Base-by-base conservation (phyloP, 2,329 filamentous ascomycete species). In the Trichoderma aggressivum region DNA sequence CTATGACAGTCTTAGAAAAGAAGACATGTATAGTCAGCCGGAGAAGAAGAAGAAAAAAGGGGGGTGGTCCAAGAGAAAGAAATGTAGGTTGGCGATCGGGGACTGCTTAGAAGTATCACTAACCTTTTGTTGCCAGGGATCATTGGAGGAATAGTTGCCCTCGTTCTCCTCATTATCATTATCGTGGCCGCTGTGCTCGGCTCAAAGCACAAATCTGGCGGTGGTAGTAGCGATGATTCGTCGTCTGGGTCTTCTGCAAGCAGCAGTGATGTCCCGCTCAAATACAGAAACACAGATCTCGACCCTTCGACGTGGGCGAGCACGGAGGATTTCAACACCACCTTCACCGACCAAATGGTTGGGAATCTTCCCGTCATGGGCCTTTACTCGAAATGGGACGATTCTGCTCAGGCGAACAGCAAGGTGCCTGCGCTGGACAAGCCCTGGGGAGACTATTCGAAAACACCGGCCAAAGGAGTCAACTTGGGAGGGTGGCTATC, bases 401-500 rank as follows among this genome's bases (percentile, higher is more conserved):
- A 99, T 81, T 92, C 91, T 28, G 85, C 88, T 3, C 85, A 86
- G 74, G 90, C 94, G 14, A 98, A 98, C 79, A 85, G 89, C 21
- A 89, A 94, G 36, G 94, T 97, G 0, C 92, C 94, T 0, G 85
- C 93, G 1, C 85, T 99, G 7, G 87, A 93, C 75, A 86, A 94
- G 72, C 77, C 85, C 1, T 98, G 95, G 87, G 89, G 89, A 7
- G 84, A 91, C 2, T 99, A 98, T 76, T 88, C 90, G 2, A 89
- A 88, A 26, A 90, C 86, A 69, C 94, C 94, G 2, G 94, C 97
- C 28, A 89, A 95, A 7, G 96, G 96, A 1, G 93, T 98, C 43
- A 98, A 97, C 76, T 80, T 98, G 1, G 96, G 96, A 64, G 96
- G 96, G 14, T 99, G 96, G 96, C 87, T 99, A 2, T 92, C 92